phyloP scores from a whole-genome alignment of 345 rosid genomes.

The Cardamine occulta region DNA sequence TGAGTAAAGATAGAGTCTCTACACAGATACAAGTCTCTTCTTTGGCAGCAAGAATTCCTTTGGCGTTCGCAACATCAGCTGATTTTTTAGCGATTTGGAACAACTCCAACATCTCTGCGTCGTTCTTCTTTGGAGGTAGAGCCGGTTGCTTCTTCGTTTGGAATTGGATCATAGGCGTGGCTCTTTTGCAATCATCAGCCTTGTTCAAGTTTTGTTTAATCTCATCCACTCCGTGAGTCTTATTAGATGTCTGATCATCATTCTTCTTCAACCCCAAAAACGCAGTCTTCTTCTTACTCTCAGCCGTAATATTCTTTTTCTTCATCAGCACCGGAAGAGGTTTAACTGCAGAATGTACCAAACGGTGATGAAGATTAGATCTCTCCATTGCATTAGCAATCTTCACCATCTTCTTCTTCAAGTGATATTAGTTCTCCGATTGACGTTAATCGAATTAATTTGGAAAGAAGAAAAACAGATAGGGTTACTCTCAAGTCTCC shows the following conservation, averaged over 20 bases:
- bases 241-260: too few relatives aligned
- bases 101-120: background rate
- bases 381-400: background rate
- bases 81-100: conserved; percentile 16
- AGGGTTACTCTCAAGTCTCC: background rate
- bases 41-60: background rate
- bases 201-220: background rate
- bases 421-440: background rate
- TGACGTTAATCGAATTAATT: background rate
- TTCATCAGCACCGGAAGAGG: background rate
- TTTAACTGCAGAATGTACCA: background rate
- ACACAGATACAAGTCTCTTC: background rate
- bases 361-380: background rate
- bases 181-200: too few relatives aligned
- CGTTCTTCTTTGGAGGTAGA: background rate
- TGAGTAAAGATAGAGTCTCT: conserved; percentile 11
- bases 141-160: background rate
- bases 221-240: too few relatives aligned
- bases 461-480: background rate
- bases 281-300: too few relatives aligned
- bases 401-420: background rate
- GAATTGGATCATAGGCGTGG: too few relatives aligned
- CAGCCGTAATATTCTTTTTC: background rate
- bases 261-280: too few relatives aligned
- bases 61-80: background rate